A percentile compares a stretch with the other conserved stretches of the same genome.
phyloP scores from a whole-genome alignment of 163 green algal genomes.

The Chlamydomonas reinhardtii region DNA sequence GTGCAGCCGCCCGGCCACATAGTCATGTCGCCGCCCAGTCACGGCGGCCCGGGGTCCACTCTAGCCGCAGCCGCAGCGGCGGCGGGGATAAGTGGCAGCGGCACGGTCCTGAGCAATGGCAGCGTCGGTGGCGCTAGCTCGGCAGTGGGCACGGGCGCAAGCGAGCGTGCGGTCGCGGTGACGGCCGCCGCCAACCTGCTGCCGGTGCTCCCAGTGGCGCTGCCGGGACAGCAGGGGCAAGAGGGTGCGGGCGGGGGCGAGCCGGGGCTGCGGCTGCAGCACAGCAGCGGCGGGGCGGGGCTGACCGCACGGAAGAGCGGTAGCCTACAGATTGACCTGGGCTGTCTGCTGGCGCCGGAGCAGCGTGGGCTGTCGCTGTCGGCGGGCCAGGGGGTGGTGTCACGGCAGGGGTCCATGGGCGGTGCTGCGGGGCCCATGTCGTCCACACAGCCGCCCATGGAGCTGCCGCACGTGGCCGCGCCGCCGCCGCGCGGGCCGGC shows the following conservation, averaged over 20 bases:
- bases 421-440: too few species aligned
- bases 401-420: too few species aligned
- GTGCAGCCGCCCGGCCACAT: slow-evolving; percentile 35
- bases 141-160: not conserved
- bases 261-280: too few species aligned
- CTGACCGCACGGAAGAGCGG: not conserved
- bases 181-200: too few species aligned
- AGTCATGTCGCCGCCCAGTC: slow-evolving; percentile 51
- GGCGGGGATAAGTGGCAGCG: not conserved
- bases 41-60: not conserved
- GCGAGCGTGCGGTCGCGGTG: too few species aligned
- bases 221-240: too few species aligned
- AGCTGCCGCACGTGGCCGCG: not conserved
- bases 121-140: too few species aligned
- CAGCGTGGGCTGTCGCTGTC: not conserved
- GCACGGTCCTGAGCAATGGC: too few species aligned
- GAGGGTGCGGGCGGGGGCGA: too few species aligned
- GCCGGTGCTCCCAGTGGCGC: too few species aligned
- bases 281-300: not conserved
- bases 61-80: not conserved
- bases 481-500: too few species aligned
- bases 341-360: slow-evolving; percentile 19
- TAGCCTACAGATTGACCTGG: slow-evolving; percentile 22
- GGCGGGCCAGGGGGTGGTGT: too few species aligned
- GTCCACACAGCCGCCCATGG: not conserved